Conservation (phyloP, 179 eudicot species). For the Corrigiola litoralis region DNA sequence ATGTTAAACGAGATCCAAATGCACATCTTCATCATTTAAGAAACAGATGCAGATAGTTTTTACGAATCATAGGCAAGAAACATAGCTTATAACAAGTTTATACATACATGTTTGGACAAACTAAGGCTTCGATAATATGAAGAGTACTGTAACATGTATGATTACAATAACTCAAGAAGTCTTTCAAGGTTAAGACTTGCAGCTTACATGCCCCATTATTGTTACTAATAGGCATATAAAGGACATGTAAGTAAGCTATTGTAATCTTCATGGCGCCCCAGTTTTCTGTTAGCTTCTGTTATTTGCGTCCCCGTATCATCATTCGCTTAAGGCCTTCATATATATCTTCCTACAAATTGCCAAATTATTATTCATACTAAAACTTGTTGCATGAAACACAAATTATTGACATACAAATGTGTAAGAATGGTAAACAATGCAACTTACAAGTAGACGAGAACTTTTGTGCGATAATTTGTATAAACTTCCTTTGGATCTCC, state of each 20-base stretch:
- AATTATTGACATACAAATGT: neutral
- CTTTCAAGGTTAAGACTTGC: no score
- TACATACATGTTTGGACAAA: no score
- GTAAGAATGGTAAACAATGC: neutral
- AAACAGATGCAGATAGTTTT: no score
- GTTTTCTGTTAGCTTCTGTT: neutral
- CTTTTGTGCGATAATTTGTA: conserved; percentile 18
- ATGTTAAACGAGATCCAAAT: no score
- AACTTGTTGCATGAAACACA: neutral
- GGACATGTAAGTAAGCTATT: neutral
- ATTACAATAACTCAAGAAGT: no score
- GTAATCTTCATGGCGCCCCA: neutral
- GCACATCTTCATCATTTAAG: no score
- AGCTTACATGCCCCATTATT: no score
- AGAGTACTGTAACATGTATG: no score
- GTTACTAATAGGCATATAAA: neutral
- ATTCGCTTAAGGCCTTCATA: conserved; percentile 22
- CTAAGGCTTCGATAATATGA: no score
- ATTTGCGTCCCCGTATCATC: conserved; percentile 3
- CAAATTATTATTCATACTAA: neutral
- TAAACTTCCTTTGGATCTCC: conserved; percentile 22
- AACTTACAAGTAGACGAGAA: conserved; percentile 29
- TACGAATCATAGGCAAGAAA: no score
- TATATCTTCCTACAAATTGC: conserved; percentile 22
- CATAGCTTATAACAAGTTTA: no score